Evolutionary conservation across 1,284 basidiomycete genomes (phyloP).

Genomic region (Singerocomus inundabilis): DNA sequence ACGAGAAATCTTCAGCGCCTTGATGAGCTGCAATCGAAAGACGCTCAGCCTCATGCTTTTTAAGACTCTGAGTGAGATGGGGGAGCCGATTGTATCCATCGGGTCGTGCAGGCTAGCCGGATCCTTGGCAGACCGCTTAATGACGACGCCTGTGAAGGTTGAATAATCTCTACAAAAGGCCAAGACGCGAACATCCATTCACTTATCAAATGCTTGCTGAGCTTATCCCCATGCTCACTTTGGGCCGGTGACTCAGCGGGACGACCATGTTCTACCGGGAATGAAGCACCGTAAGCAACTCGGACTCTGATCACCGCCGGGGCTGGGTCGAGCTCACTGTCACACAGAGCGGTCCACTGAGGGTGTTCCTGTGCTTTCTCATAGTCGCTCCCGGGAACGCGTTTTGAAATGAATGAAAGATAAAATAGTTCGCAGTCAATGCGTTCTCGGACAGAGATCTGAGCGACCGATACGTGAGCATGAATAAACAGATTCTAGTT

Average conservation of each 20-base stretch:
- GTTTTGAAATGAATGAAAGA: constrained; percentile 58
- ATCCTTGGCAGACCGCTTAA: constrained; percentile 30
- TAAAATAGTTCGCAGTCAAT: constrained; percentile 88
- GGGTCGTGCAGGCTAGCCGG: constrained; percentile 12
- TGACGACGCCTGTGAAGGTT: constrained; percentile 37
- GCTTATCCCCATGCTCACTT: constrained; percentile 46
- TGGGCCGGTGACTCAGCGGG: constrained; percentile 41
- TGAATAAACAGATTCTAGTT: constrained; percentile 2
- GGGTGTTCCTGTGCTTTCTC: constrained; percentile 52
- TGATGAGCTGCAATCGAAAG: constrained; percentile 55
- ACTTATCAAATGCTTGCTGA: constrained; percentile 65
- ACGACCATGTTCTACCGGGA: constrained; percentile 57
- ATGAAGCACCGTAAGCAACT: constrained; percentile 1
- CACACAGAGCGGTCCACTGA: constrained; percentile 60
- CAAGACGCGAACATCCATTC: constrained; percentile 19
- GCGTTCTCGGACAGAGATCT: constrained; percentile 75
- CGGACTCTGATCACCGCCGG: not conserved
- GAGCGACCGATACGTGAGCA: constrained; percentile 19
- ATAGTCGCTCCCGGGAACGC: constrained; percentile 43
- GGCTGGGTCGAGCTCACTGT: constrained; percentile 48
- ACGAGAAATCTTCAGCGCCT: constrained; percentile 37
- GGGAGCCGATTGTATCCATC: constrained; percentile 19
- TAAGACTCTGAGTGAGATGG: constrained; percentile 49
- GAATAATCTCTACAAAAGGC: constrained; percentile 4
- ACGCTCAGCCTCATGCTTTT: constrained; percentile 62